These are phyloP conservation scores for Fusarium musae DNA, from an alignment of 2,329 filamentous ascomycete genomes.

Conservation along the genomic window DNA sequence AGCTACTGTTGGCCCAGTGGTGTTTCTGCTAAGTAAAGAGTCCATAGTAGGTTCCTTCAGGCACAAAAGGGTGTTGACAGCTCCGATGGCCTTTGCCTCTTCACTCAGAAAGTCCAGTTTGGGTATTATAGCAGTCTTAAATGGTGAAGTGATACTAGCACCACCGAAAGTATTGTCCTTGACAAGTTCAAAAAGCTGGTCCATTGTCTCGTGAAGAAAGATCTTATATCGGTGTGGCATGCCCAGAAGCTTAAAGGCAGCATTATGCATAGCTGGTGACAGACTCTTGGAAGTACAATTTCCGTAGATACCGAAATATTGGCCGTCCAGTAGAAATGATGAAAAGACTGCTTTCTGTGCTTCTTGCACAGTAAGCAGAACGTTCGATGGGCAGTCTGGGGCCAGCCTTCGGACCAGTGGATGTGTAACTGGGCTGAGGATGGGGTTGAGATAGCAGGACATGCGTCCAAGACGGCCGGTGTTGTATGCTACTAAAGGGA, in stretches of 20 bases:
- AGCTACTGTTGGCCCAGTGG: neutral
- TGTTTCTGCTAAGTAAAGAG: neutral
- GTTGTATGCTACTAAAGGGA: neutral
- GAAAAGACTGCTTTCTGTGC: neutral
- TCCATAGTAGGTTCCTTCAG: neutral
- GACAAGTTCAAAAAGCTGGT: neutral
- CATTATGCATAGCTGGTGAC: constrained; percentile 4
- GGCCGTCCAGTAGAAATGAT: neutral
- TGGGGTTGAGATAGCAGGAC: neutral
- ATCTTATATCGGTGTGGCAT: constrained; percentile 9
- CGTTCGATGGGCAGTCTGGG: neutral
- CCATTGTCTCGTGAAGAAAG: neutral
- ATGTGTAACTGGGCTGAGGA: constrained; percentile 9
- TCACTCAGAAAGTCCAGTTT: constrained; percentile 2
- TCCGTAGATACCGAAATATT: constrained; percentile 6
- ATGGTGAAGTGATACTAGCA: neutral
- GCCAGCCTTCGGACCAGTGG: neutral
- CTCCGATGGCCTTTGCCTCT: constrained; percentile 4
- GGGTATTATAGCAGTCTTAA: neutral
- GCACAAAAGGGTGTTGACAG: neutral
- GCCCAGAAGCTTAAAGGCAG: neutral
- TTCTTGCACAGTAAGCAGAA: neutral
- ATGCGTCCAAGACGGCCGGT: neutral
- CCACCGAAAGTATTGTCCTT: neutral
- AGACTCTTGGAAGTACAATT: neutral